phyloP scores from a whole-genome alignment of 2,329 filamentous ascomycete genomes.

The Penicillium sp. region DNA sequence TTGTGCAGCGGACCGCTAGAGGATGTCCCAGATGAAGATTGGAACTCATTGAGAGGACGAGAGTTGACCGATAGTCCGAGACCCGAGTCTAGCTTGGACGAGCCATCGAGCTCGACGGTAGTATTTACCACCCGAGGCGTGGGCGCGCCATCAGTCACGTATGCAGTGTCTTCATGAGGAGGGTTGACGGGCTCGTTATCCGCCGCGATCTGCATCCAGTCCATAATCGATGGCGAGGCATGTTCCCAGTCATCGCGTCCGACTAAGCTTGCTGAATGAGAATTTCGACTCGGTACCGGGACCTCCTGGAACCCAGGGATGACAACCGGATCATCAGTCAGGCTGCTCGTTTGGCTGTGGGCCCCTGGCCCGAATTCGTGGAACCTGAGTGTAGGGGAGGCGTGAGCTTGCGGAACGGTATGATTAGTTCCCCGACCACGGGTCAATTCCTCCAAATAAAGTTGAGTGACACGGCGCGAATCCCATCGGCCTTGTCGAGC shows the following conservation, averaged over 20 bases:
- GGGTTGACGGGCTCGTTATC: constrained; percentile 38
- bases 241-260: constrained; percentile 45
- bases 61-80: constrained; percentile 44
- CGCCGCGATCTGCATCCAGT: constrained; percentile 45
- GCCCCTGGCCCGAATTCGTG: not conserved
- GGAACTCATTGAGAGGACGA: constrained; percentile 10
- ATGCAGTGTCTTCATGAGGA: constrained; percentile 20
- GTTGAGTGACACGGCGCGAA: constrained; percentile 49
- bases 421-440: constrained; percentile 26
- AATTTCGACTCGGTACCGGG: constrained; percentile 19
- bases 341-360: constrained; percentile 19
- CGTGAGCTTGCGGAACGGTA: constrained; percentile 17
- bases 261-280: constrained; percentile 41
- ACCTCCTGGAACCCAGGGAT: constrained; percentile 31
- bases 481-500: constrained; percentile 52
- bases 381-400: constrained; percentile 11
- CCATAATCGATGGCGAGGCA: constrained; percentile 46
- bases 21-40: constrained; percentile 19
- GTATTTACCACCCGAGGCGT: constrained; percentile 24
- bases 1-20: not conserved
- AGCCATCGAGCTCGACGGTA: constrained; percentile 11
- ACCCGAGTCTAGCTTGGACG: constrained; percentile 29
- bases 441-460: constrained; percentile 49
- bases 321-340: constrained; percentile 35
- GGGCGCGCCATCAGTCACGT: constrained; percentile 18